Evolutionary conservation across 306 rosid species (phyloP), one percentile per base, ranked within the genome.

Genomic region (Argentina anserina): DNA sequence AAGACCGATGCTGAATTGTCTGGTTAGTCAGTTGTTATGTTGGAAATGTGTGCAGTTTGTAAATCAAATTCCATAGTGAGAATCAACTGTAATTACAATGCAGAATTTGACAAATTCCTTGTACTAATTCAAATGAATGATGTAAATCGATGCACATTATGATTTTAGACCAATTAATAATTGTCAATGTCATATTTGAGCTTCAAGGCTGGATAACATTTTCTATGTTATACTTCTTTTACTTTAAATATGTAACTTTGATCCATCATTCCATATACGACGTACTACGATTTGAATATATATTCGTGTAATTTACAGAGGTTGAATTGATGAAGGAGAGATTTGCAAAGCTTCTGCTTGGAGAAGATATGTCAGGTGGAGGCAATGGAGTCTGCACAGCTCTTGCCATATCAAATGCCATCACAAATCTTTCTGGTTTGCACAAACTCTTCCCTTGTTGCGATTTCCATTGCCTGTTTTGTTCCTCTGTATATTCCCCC

Each of bases 321-420:
- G 70, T 73, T 26, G 84, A 81, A 71, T 69, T 73, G 82, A 81
- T 85, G 84, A 81, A 85, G 75, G 84, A 85, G 79, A 71, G 84
- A 29, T 85, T 85, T 70, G 86, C 86, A 26, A 85, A 78, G 73
- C 88, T 85, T 75, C 78, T 85, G 28, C 78, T 85, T 2, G 86
- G 86, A 65, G 88, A 81, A 80, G 84, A 85, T 71, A 85, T 81
- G 88, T 85, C 86, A 33, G 86, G 88, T 33, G 86, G 82, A 73
- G 79, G 86, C 47, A 73, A 81, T 77, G 86, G 86, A 75, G 86
- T 85, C 59, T 81, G 80, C 58, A 76, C 84, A 3, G 86, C 84
- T 28, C 84, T 81, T 41, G 88, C 88, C 15, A 73, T 81, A 63
- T 84, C 88, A 45, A 84, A 84, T 70, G 84, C 84, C 61, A 81